Base-by-base conservation (phyloP, 164 flowering plant species). In the Magnolia officinalis region DNA sequence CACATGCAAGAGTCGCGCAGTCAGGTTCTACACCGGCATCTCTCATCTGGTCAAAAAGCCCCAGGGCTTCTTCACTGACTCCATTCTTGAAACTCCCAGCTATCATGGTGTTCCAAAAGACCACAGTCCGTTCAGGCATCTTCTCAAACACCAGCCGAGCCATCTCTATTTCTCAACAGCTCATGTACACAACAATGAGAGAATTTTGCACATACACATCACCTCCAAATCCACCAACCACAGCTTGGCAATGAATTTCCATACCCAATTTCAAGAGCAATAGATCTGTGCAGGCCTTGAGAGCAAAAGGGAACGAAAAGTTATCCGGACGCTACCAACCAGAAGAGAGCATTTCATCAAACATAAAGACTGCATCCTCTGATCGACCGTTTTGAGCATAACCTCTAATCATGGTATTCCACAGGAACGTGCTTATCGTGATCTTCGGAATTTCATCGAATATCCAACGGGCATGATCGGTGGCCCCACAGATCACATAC, bases 21-120 rank as follows among this genome's bases (percentile, higher is more conserved):
- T 89, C 95, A 16, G 81, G 82, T 76, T 85, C 88, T 23, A 85
- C 83, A 0, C 86, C 87, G 8, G 6, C 70, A 79, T 74, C 76
- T 71, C 78, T 73, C 95, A 91, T 88, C 76, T 13, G 18, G 58
- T 82, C 68, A 74, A 84, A 90, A 77, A 88, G 55, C 86, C 63
- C 50, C 81, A 90, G 76, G 24, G 94, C 87, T 73, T 84, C 86
- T 72, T 79, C 76, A 0, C 82, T 72, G 73, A 75, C 76, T 37
- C 89, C 90, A 82, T 89, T 89, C 6, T 79, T 79, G 67, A 82
- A 82, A 67, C 80, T 87, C 80, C 94, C 94, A 78, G 78, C 85
- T 21, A 93, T 85, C 88, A 91, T 84, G 45, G 92, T 84, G 73
- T 89, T 93, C 96, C 94, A 91, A n/a, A 92, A 81, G 19, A 89